phyloP scores from a whole-genome alignment of 495 filamentous ascomycete species.

The Chaetomium fimeti region DNA sequence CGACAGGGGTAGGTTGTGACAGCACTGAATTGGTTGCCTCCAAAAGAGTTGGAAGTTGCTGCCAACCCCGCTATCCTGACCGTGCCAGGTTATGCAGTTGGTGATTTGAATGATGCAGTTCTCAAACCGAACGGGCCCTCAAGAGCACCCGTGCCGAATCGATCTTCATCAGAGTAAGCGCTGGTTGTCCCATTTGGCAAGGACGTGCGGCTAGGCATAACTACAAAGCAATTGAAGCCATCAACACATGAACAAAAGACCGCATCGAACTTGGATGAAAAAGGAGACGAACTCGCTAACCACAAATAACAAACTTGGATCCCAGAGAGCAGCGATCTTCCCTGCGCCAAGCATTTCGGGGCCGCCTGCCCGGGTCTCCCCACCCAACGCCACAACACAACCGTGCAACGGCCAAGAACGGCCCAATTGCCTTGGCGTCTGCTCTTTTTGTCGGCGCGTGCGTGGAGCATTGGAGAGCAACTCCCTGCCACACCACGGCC shows the following conservation, averaged over 20 bases:
- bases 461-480: too few species aligned
- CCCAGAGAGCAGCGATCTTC: background rate
- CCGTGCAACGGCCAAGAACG: background rate
- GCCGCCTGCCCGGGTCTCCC: background rate
- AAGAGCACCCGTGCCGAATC: background rate
- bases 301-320: too few species aligned
- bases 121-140: background rate
- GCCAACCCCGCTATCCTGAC: too few species aligned
- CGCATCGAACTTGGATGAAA: background rate
- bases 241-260: too few species aligned
- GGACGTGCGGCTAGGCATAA: too few species aligned
- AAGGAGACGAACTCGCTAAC: background rate
- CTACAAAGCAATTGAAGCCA: too few species aligned
- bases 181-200: too few species aligned
- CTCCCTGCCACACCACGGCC: too few species aligned
- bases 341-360: background rate
- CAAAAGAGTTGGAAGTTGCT: background rate
- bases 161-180: background rate
- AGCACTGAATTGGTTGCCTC: slow-evolving; percentile 7
- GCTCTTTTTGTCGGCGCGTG: too few species aligned
- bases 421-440: background rate
- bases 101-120: background rate
- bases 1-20: background rate
- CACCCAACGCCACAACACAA: background rate
- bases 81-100: too few species aligned